phyloP scores from a whole-genome alignment of 768 basidiomycete species.

The Amyloporia xantha region DNA sequence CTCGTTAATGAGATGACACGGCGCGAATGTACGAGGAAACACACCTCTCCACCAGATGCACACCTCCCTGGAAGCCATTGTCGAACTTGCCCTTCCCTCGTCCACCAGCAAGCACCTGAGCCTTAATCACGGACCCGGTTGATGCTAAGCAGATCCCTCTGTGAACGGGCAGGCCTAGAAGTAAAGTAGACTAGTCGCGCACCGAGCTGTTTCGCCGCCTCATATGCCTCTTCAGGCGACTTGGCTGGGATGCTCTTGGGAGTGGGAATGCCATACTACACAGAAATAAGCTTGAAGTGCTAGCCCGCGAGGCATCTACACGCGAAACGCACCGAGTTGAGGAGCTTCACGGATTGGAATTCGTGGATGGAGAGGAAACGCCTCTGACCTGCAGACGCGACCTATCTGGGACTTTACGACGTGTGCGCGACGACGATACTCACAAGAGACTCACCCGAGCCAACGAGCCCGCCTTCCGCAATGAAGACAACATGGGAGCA shows the following conservation, averaged over 20 bases:
- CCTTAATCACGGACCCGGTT: conserved; percentile 89
- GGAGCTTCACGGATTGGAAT: conserved; percentile 91
- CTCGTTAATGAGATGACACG: conserved; percentile 9
- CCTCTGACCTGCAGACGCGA: conserved; percentile 73
- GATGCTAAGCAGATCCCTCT: conserved; percentile 38
- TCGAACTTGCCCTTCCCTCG: conserved; percentile 97
- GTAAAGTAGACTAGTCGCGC: conserved; percentile 15
- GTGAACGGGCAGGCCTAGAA: not conserved
- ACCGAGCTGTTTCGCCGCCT: conserved; percentile 89
- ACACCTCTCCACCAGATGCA: conserved; percentile 88
- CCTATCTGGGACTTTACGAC: conserved; percentile 30
- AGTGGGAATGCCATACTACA: conserved; percentile 94
- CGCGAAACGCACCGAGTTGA: conserved; percentile 72
- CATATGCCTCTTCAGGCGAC: conserved; percentile 81
- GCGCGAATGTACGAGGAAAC: conserved; percentile 11
- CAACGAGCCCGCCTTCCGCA: conserved; percentile 58
- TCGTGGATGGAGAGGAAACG: conserved; percentile 96
- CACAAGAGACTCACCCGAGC: conserved; percentile 50
- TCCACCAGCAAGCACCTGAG: conserved; percentile 97
- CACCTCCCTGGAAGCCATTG: conserved; percentile 95
- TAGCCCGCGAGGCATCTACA: no score
- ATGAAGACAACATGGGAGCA: conserved; percentile 55
- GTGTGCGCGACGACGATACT: conserved; percentile 5
- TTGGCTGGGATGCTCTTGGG: conserved; percentile 88
- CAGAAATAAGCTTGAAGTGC: no score